Evolutionary conservation across 2,329 filamentous ascomycete species (phyloP).

Genomic region (Cercospora beticola): DNA sequence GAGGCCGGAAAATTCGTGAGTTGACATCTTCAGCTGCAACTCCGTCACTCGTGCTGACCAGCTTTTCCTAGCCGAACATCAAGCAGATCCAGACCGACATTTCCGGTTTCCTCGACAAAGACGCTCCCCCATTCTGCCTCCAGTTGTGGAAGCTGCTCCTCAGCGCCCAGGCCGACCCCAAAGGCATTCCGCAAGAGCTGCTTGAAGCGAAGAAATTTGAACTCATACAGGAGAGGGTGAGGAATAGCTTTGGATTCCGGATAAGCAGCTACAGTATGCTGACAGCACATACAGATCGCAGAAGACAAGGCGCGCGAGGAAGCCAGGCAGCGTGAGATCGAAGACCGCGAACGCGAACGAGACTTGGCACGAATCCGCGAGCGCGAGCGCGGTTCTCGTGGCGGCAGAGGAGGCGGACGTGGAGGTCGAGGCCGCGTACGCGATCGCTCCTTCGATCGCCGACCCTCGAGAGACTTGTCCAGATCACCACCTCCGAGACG

Average conservation of each 20-base stretch:
- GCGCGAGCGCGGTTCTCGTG: conserved; percentile 52
- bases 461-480: conserved; percentile 47
- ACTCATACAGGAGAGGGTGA: conserved; percentile 89
- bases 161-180: conserved; percentile 82
- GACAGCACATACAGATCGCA: conserved; percentile 62
- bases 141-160: conserved; percentile 89
- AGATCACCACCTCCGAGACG: conserved; percentile 54
- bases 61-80: conserved; percentile 57
- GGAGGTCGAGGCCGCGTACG: conserved; percentile 41
- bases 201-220: conserved; percentile 95
- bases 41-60: conserved; percentile 1
- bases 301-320: conserved; percentile 79
- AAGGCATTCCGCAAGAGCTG: conserved; percentile 90
- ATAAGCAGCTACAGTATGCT: background rate
- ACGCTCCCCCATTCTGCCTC: conserved; percentile 85
- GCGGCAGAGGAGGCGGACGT: conserved; percentile 45
- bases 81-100: conserved; percentile 93
- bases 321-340: conserved; percentile 68
- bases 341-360: conserved; percentile 68
- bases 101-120: conserved; percentile 91
- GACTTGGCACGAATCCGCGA: conserved; percentile 68
- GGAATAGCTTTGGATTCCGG: background rate
- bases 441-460: conserved; percentile 50
- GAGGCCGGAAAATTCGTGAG: conserved; percentile 76
- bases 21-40: conserved; percentile 24